Conservation (phyloP, 768 basidiomycete species). For the Mycena rebaudengoi region DNA sequence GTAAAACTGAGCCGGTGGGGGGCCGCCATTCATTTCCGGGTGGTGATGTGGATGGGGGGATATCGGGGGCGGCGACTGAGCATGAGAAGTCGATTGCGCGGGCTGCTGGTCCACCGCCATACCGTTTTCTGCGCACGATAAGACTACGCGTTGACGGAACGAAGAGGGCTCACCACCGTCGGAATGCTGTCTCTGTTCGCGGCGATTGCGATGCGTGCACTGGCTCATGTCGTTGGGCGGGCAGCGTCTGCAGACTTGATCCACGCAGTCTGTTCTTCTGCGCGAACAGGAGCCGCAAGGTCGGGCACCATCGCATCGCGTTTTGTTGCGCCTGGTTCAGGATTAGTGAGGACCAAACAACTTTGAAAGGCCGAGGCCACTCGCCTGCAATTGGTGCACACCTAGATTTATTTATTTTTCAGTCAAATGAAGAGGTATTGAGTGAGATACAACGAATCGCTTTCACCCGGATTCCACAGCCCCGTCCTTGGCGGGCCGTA, state of each 20-base stretch:
- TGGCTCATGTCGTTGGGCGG: neutral
- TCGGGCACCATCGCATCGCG: slow-evolving; percentile 61
- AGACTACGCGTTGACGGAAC: too few relatives aligned
- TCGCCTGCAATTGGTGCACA: slow-evolving; percentile 69
- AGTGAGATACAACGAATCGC: slow-evolving; percentile 50
- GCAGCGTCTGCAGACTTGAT: slow-evolving; percentile 18
- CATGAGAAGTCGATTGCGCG: too few relatives aligned
- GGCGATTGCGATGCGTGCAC: slow-evolving; percentile 6
- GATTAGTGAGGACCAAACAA: slow-evolving; percentile 23
- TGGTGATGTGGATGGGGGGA: too few relatives aligned
- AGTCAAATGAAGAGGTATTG: slow-evolving; percentile 20
- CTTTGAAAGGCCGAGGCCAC: too few relatives aligned
- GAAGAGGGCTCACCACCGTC: neutral
- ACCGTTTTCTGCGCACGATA: too few relatives aligned
- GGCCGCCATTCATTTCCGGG: too few relatives aligned
- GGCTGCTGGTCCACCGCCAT: too few relatives aligned
- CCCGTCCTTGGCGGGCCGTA: slow-evolving; percentile 44
- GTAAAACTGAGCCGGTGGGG: too few relatives aligned
- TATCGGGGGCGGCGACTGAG: too few relatives aligned
- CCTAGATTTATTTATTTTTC: slow-evolving; percentile 46
- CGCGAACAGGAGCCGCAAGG: neutral
- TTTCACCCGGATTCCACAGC: slow-evolving; percentile 69
- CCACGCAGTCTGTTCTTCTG: neutral
- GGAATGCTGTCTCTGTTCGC: neutral
- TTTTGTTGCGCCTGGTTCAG: slow-evolving; percentile 69